phyloP scores from a whole-genome alignment of 352 stramenopile species.

The Thraustochytrium striatum region DNA sequence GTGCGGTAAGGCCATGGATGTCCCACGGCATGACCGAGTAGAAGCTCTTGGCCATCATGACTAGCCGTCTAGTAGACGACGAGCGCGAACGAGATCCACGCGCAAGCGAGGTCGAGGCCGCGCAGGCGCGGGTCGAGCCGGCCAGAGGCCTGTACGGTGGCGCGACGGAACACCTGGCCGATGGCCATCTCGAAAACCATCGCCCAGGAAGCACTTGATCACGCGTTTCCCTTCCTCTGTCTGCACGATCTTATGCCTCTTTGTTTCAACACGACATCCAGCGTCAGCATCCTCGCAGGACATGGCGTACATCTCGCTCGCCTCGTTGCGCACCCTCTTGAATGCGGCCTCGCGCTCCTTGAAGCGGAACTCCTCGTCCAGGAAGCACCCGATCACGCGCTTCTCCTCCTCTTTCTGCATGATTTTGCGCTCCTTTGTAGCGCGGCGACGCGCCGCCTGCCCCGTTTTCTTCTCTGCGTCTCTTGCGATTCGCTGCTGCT shows the following conservation, averaged over 20 bases:
- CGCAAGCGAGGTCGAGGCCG: conserved; percentile 46
- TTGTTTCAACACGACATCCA: too few species aligned
- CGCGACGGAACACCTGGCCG: conserved; percentile 59
- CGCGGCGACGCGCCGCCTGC: too few species aligned
- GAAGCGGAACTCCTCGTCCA: too few species aligned
- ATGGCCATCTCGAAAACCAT: conserved; percentile 58
- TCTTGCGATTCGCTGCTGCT: conserved; percentile 17
- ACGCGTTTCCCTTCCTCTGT: background rate
- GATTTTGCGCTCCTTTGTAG: too few species aligned
- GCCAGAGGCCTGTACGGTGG: conserved; percentile 54
- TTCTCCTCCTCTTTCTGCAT: too few species aligned
- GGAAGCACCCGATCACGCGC: too few species aligned
- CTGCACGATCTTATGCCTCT: background rate
- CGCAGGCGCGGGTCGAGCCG: conserved; percentile 33
- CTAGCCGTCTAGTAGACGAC: conserved; percentile 51
- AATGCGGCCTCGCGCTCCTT: too few species aligned
- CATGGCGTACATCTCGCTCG: too few species aligned
- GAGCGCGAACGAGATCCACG: conserved; percentile 47
- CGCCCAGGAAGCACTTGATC: background rate
- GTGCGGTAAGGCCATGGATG: background rate
- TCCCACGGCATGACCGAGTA: conserved; percentile 32
- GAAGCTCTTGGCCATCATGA: conserved; percentile 44
- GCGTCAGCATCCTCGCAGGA: too few species aligned
- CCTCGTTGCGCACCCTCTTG: too few species aligned
- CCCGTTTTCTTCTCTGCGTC: background rate